phyloP scores from a whole-genome alignment of 2,329 filamentous ascomycete species.

The Xylaria polymorpha region DNA sequence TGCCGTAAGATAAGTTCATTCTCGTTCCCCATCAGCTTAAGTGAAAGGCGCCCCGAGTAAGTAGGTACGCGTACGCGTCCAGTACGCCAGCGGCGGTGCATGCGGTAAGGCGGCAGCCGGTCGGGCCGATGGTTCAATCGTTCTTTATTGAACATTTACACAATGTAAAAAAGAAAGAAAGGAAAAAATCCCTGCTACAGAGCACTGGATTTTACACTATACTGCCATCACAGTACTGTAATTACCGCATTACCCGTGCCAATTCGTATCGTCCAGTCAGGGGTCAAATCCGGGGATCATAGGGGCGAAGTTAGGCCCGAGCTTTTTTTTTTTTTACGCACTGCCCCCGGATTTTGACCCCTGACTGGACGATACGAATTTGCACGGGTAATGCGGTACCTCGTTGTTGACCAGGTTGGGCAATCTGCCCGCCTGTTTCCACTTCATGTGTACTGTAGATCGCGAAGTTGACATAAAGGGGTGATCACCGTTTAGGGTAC shows the following conservation, averaged over 20 bases:
- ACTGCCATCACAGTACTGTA: too few relatives aligned
- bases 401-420: too few relatives aligned
- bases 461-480: slow-evolving; percentile 11
- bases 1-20: too few relatives aligned
- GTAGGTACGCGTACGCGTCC: background rate
- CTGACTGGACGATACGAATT: too few relatives aligned
- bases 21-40: background rate
- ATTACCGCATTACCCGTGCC: too few relatives aligned
- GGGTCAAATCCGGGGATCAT: too few relatives aligned
- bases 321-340: too few relatives aligned
- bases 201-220: too few relatives aligned
- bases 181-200: background rate
- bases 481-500: background rate
- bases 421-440: background rate
- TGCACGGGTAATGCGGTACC: too few relatives aligned
- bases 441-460: background rate
- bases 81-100: background rate
- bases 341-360: too few relatives aligned
- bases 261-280: too few relatives aligned
- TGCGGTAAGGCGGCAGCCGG: slow-evolving; percentile 1
- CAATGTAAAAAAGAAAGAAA: background rate
- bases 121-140: background rate
- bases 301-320: too few relatives aligned
- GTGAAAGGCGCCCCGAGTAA: background rate
- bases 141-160: background rate